phyloP scores from a whole-genome alignment of 352 stramenopile genomes.

The Globisporangium apiculatum region DNA sequence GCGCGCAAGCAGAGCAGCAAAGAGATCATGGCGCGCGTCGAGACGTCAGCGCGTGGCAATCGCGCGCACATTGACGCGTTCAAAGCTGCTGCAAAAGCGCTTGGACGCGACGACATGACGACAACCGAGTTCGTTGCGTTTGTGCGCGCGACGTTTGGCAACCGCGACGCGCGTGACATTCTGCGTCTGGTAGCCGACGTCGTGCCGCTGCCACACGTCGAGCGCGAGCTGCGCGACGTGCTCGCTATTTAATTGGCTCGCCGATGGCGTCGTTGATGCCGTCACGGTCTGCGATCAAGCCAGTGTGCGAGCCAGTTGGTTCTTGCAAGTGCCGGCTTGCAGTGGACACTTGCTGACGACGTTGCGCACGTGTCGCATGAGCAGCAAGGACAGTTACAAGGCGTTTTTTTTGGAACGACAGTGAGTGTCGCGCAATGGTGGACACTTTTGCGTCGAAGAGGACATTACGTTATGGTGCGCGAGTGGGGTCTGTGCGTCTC shows the following conservation, averaged over 20 bases:
- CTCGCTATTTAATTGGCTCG: conserved; percentile 26
- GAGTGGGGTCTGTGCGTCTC: not conserved
- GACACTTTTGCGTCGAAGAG: no score
- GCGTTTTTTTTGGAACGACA: no score
- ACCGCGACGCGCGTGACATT: conserved; percentile 44
- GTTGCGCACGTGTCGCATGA: no score
- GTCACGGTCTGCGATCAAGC: conserved; percentile 5
- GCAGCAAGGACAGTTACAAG: no score
- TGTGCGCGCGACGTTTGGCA: conserved; percentile 48
- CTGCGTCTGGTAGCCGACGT: conserved; percentile 59
- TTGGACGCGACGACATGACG: conserved; percentile 68
- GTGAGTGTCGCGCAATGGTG: no score
- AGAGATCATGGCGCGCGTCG: conserved; percentile 61
- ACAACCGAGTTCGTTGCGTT: conserved; percentile 54
- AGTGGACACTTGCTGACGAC: no score
- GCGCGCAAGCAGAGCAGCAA: conserved; percentile 59
- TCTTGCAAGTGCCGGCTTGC: no score
- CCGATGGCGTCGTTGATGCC: not conserved
- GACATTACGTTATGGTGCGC: no score
- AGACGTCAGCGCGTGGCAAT: conserved; percentile 42
- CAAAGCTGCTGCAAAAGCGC: conserved; percentile 58
- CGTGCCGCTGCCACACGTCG: conserved; percentile 49
- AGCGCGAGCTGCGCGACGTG: conserved; percentile 46
- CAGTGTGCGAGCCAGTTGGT: not conserved
- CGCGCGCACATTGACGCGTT: conserved; percentile 43